Base-by-base conservation (phyloP, 495 filamentous ascomycete genomes). In the Penicillium flavigenum region DNA sequence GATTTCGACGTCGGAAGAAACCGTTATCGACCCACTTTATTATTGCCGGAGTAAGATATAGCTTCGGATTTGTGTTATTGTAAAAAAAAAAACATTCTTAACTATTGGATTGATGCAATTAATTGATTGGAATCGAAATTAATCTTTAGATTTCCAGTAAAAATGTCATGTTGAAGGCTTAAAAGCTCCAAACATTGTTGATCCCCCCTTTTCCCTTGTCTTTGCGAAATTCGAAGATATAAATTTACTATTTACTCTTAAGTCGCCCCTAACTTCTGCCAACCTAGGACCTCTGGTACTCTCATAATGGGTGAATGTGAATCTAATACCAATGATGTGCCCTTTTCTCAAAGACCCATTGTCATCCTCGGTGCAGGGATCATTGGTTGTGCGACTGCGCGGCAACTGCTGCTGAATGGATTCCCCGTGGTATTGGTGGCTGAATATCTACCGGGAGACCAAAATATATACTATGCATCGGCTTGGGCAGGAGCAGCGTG, bases 401-500 rank as follows among this genome's bases (percentile, higher is more conserved):
- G 66, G 22, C 73, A 74, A 53, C 60, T 78, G 10, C 54, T 78
- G 2, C 61, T 63, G 11, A 63, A 63, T n/a, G 75, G 75, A 1
- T 76, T 78, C 53, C 59, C 68, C 4, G 74, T 78, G 2, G 62
- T 65, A 7, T 26, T 78, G 49, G 71, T 78, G 9, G 75, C 72
- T 9, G 75, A 78, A 53, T 76, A 70, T 57, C 61, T 78, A 5
- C 75, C 75, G 0, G 75, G 75, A 19, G 73, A 78, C 47, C 66
- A 76, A 53, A 63, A 66, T 43, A 72, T 76, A n/a, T 57, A 65
- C 31, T 78, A 78, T 57, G 73, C 75, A 20, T 78, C 75, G 7
- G 75, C 75, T 12, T 78, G 75, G 75, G 75, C 75, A 16, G 75
- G 75, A 16, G 75, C 73, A 16, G 75, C 74, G 50, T 78, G 75